These are phyloP conservation scores for Biscogniauxia marginata DNA, from an alignment of 2,329 filamentous ascomycete species.

Conservation along the genomic window DNA sequence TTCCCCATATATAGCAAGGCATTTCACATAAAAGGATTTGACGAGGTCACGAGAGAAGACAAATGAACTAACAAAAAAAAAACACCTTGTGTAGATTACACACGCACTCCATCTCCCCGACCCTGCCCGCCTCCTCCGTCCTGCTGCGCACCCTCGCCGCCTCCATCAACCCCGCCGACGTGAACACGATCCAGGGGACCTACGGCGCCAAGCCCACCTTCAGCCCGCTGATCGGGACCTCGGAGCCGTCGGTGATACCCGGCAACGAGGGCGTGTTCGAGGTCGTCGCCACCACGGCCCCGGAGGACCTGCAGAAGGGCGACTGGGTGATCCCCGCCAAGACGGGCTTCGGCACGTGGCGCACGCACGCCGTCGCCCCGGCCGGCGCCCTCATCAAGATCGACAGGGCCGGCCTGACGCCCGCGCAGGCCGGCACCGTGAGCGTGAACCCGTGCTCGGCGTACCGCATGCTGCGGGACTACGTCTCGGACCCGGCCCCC, in stretches of 20 bases:
- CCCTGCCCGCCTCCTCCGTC: constrained; percentile 61
- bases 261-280: constrained; percentile 96
- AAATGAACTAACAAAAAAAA: constrained; percentile 1
- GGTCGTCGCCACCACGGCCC: too few relatives aligned
- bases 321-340: constrained; percentile 92
- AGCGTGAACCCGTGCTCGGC: constrained; percentile 92
- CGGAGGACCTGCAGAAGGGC: constrained; percentile 69
- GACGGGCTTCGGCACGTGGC: constrained; percentile 88
- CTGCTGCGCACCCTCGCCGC: constrained; percentile 86
- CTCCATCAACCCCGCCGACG: constrained; percentile 94
- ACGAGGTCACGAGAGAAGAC: neutral
- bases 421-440: constrained; percentile 82
- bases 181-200: constrained; percentile 96
- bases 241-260: constrained; percentile 71
- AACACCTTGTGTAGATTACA: constrained; percentile 53
- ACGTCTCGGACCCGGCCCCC: constrained; percentile 48
- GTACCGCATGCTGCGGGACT: constrained; percentile 88
- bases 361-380: constrained; percentile 77
- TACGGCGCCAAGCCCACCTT: constrained; percentile 86
- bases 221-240: constrained; percentile 71
- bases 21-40: too few relatives aligned
- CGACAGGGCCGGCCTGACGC: constrained; percentile 67
- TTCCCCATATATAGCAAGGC: too few relatives aligned
- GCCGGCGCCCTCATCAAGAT: constrained; percentile 41
- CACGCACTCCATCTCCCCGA: constrained; percentile 73